Base-by-base conservation (phyloP, 2,329 filamentous ascomycete genomes). In the Fusarium sp. region DNA sequence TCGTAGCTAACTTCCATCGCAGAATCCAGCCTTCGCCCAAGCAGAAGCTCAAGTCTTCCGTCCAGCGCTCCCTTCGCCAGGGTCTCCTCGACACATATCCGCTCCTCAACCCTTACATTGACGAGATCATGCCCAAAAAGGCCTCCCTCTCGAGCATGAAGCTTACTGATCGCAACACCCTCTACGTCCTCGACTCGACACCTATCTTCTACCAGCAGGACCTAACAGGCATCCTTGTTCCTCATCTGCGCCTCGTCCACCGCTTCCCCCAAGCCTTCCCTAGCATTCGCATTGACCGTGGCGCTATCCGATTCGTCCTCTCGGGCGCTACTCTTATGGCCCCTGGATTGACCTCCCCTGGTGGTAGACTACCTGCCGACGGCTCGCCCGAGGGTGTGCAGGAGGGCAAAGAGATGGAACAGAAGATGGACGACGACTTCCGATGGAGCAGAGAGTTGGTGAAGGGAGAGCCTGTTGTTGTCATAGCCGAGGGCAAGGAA, bases 1-100 rank as follows among this genome's bases (percentile, higher is more conserved):
- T 34, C 26, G 31, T 28, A 30, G 49, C 71, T 75, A 71, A 77
- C 69, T 53, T 31, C 34, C n/a, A 42, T 61, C n/a, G 92, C 72
- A 89, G 97, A 79, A 84, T 89, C 75, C 83, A 70, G 33, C 31
- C 91, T 28, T 89, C 91, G 71, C 90, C 92, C 58, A 97, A 96
- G 83, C 93, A 94, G 74, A 98, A 98, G 85, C 93, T 98, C 81
- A 99, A 98, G 83, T 97, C 95, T 70, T 97, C 94, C 26, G 93
- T 93, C 58, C 94, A 97, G 84, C 92, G 96, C 76, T 88, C 85
- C 69, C 90, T 99, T 74, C 92, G 96, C 73, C 86, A 90, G 75
- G 92, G 92, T 76, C 88, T 98, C 71, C 84, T 96, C 69, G 86
- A 93, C 62, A 92, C 92, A 54, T 97, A 97, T 82, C 96, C 96